Evolutionary conservation across 2,329 filamentous ascomycete genomes (phyloP).

Genomic region (Emergomyces orientalis): DNA sequence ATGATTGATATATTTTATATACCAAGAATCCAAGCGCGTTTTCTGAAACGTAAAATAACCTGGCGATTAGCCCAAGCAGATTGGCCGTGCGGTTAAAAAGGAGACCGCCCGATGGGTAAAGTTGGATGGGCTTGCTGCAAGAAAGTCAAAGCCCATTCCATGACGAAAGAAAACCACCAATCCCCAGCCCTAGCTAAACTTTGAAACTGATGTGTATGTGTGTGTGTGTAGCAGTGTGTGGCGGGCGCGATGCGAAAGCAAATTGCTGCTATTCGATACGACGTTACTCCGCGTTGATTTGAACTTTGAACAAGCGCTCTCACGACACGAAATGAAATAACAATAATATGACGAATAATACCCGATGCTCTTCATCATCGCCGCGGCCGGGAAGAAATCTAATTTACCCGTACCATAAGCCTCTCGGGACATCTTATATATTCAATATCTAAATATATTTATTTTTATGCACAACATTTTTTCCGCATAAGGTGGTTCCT

Average conservation of each 20-base stretch:
- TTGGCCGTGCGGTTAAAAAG: background rate
- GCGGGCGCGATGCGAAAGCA: background rate
- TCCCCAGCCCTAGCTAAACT: background rate
- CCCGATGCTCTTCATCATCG: too few relatives aligned
- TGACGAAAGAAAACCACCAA: background rate
- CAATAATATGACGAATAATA: background rate
- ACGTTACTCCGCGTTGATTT: background rate
- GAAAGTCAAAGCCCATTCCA: background rate
- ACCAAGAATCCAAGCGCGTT: background rate
- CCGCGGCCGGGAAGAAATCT: too few relatives aligned
- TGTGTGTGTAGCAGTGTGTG: background rate
- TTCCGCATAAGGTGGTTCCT: too few relatives aligned
- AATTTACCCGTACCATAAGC: too few relatives aligned
- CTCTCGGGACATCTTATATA: too few relatives aligned
- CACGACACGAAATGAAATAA: background rate
- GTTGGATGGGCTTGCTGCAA: background rate
- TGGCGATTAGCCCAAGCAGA: background rate
- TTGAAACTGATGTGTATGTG: background rate
- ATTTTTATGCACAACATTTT: too few relatives aligned
- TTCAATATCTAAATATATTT: too few relatives aligned
- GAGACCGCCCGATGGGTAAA: background rate
- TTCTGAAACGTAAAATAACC: background rate
- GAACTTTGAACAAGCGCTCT: background rate
- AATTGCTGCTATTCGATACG: background rate
- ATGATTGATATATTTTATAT: too few relatives aligned